phyloP scores from a whole-genome alignment of 1,284 basidiomycete genomes.

The Cronartium ribicola region DNA sequence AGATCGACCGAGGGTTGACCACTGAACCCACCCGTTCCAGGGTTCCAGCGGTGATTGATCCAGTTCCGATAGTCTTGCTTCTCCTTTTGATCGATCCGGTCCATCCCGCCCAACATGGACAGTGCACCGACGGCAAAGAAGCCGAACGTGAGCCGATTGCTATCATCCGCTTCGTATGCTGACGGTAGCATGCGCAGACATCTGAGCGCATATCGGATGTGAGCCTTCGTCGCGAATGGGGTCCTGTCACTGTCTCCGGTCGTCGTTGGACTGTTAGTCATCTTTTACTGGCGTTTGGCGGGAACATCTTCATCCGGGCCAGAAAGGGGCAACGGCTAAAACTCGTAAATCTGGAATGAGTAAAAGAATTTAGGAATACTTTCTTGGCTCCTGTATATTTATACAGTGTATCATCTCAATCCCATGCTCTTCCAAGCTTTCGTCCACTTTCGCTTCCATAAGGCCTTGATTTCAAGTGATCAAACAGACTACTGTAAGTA shows the following conservation, averaged over 20 bases:
- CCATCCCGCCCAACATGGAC: constrained; percentile 64
- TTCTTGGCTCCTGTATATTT: no score
- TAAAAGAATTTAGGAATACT: no score
- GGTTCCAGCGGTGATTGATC: constrained; percentile 78
- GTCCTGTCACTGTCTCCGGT: neutral
- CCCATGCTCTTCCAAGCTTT: no score
- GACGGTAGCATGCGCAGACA: constrained; percentile 34
- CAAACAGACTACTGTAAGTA: no score
- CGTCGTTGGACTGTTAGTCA: neutral
- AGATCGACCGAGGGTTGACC: constrained; percentile 61
- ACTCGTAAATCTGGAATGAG: no score
- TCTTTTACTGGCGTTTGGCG: neutral
- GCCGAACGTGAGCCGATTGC: constrained; percentile 66
- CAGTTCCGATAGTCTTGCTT: constrained; percentile 68
- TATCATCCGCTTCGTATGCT: constrained; percentile 38
- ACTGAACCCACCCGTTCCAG: constrained; percentile 63
- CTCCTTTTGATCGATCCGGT: constrained; percentile 57
- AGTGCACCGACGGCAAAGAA: constrained; percentile 78
- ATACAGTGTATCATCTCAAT: no score
- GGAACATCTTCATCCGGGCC: no score
- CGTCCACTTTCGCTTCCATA: no score
- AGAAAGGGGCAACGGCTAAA: no score
- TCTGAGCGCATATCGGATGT: constrained; percentile 35
- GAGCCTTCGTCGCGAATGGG: neutral
- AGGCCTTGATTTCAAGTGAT: no score